Base-by-base conservation (phyloP, 202 grass and related monocot genomes). In the Zoysia matrella region DNA sequence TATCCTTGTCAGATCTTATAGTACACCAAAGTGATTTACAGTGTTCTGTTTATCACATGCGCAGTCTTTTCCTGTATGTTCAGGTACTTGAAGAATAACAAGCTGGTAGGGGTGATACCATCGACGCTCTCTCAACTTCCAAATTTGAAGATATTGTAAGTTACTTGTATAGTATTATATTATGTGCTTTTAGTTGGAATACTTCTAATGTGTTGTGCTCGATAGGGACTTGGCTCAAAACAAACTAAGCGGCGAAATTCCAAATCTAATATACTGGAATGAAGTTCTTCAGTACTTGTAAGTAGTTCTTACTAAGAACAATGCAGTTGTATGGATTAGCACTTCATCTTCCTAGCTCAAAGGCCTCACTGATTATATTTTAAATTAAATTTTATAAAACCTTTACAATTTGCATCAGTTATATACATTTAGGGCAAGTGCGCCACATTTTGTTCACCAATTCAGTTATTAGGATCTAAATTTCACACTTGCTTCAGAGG, bases 271-370 rank as follows among this genome's bases (percentile, higher is more conserved):
- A 60, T 97, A 94, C 70, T 97, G 94, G 94, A 97, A 90, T 82
- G 94, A 97, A 79, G 89, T 97, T 85, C 87, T 97, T 74, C 94
- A 94, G 39, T 97, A 97, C 75, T 67, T 97, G 92, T 97, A 72
- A 94, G 89, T 84, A 65, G 46, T 39, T 53, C 14, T 36, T 77
- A 18, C 55, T 40, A 56, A 72, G 6, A 69, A 53, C 1, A 15
- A 55, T 4, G 64, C 45, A 4, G 2, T 65, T 78, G 2, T 73
- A 42, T 84, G 63, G 6, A 52, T 40, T 13, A 65, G 8, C 60
- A 60, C 11, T 53, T 63, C 10, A 8, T 11, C 52, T 79, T 10
- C 71, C 30, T 75, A 80, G 4, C 73, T 63, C 43, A 83, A 69
- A 47, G 52, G 47, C 64, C 22, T 65, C 43, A 8, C 44, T 65